Evolutionary conservation across 2,329 filamentous ascomycete species (phyloP).

Genomic region (Sporothrix luriei): DNA sequence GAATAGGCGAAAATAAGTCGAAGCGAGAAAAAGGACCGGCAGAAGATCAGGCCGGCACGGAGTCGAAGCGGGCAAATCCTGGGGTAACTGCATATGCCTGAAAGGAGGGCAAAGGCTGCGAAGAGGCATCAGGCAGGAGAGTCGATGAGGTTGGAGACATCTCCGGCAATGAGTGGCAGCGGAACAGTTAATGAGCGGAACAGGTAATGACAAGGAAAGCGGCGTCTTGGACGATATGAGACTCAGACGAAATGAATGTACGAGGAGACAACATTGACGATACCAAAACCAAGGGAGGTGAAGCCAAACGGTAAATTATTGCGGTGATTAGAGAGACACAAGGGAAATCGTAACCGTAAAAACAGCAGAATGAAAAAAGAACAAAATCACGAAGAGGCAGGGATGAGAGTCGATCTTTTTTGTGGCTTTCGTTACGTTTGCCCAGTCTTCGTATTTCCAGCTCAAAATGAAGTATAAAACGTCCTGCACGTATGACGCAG

Average conservation of each 20-base stretch:
- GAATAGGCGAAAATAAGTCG: background rate
- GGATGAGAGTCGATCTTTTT: no score
- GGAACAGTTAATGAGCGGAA: no score
- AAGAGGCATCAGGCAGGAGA: background rate
- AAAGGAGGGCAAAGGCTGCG: background rate
- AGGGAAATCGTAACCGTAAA: background rate
- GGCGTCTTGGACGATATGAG: background rate
- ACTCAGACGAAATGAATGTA: background rate
- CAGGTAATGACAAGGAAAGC: background rate
- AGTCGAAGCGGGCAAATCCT: background rate
- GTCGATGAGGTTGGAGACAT: background rate
- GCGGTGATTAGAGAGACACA: background rate
- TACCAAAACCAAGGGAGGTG: background rate
- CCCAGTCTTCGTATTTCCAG: no score
- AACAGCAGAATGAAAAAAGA: background rate
- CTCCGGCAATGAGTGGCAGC: background rate
- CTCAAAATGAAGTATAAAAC: no score
- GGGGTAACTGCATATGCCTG: background rate
- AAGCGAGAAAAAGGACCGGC: background rate
- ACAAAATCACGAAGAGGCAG: background rate
- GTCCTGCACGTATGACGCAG: no score
- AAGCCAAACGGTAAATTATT: background rate
- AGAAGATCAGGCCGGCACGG: slow-evolving; percentile 8
- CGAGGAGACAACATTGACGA: background rate
- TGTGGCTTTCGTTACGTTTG: no score